A percentile compares a stretch with the other conserved stretches of the same genome.
These are phyloP conservation scores for Saccharomyces kudriavzevii DNA, from an alignment of 805 yeast species.

Conservation along the genomic window DNA sequence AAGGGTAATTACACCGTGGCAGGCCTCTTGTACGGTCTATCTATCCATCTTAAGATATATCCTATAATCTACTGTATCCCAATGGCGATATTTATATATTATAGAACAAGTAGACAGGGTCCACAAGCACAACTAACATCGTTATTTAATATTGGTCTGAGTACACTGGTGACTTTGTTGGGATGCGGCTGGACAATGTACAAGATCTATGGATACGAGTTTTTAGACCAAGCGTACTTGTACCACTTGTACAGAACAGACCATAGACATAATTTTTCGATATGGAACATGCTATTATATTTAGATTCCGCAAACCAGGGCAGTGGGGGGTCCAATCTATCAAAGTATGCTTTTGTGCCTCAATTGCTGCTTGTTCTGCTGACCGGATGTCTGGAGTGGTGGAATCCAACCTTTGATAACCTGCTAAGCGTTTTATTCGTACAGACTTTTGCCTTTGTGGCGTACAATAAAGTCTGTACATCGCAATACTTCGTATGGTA, in stretches of 20 bases:
- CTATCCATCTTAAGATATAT: conserved; percentile 85
- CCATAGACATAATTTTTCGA: conserved; percentile 90
- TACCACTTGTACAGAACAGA: conserved; percentile 80
- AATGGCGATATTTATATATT: conserved; percentile 38
- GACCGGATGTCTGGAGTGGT: conserved; percentile 16
- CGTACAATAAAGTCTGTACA: conserved; percentile 78
- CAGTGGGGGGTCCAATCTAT: conserved; percentile 6
- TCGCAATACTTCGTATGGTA: conserved; percentile 97
- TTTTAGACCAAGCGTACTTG: conserved; percentile 65
- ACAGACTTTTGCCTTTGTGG: conserved; percentile 70
- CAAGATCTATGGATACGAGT: conserved; percentile 61
- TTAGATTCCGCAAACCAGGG: conserved; percentile 40
- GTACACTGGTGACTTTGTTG: conserved; percentile 38
- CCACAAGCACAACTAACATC: conserved; percentile 34
- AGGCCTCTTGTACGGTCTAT: conserved; percentile 56
- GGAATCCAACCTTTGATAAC: conserved; percentile 28
- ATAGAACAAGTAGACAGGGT: conserved; percentile 9
- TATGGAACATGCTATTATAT: conserved; percentile 71
- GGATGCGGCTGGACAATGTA: conserved; percentile 55
- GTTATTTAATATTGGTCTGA: conserved; percentile 36
- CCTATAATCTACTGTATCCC: conserved; percentile 80
- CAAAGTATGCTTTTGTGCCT: conserved; percentile 69
- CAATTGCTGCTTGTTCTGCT: conserved; percentile 45
- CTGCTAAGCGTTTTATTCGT: conserved; percentile 53
- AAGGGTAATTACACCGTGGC: conserved; percentile 25